Conservation (phyloP, 352 stramenopile genomes). For the Globisporangium orthogonon region DNA sequence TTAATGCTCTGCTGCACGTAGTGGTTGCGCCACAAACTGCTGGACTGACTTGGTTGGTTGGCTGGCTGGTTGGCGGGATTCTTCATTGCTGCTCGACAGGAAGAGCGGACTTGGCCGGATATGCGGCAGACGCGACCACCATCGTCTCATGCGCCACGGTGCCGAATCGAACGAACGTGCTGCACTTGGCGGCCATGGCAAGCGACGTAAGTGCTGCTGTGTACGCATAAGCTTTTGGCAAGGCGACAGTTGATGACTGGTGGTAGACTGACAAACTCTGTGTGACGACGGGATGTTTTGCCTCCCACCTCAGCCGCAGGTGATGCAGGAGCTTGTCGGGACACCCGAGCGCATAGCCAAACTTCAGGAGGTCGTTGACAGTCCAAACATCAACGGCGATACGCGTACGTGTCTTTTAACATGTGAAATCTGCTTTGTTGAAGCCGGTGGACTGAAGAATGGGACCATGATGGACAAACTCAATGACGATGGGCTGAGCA, state of each 20-base stretch:
- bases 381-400: constrained; percentile 66
- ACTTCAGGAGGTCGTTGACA: constrained; percentile 39
- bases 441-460: not conserved
- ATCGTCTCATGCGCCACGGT: constrained; percentile 51
- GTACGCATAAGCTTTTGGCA: too few relatives aligned
- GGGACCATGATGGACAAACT: not conserved
- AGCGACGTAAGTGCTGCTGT: constrained; percentile 34
- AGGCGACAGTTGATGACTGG: too few relatives aligned
- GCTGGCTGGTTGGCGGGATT: too few relatives aligned
- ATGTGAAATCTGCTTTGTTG: not conserved
- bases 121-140: constrained; percentile 44
- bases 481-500: constrained; percentile 12
- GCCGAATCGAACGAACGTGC: constrained; percentile 62
- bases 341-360: constrained; percentile 44
- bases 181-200: constrained; percentile 76
- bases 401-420: constrained; percentile 36
- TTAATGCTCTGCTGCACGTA: not conserved
- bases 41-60: too few relatives aligned
- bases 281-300: too few relatives aligned
- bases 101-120: constrained; percentile 52
- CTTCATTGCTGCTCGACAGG: constrained; percentile 27
- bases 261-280: not conserved
- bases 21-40: too few relatives aligned
- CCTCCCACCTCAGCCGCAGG: too few relatives aligned
- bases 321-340: constrained; percentile 49